Evolutionary conservation across 208 protist genomes (phyloP).

Genomic region (Naegleria gruberi): DNA sequence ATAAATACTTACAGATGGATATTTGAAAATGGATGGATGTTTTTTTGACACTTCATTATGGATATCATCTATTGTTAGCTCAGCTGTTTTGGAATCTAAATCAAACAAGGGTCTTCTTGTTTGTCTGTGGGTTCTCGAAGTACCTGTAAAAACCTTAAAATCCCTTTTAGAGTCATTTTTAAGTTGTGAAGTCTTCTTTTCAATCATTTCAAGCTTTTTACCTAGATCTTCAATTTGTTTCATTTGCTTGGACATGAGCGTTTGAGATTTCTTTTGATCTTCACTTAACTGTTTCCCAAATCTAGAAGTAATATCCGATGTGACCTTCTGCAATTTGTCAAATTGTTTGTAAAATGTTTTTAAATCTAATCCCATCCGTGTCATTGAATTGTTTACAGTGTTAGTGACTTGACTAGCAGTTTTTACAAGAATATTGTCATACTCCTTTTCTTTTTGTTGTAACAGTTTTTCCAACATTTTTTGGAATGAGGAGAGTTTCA

Average conservation of each 20-base stretch:
- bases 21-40: neutral
- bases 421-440: neutral
- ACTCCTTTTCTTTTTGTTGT: neutral
- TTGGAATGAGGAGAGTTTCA: neutral
- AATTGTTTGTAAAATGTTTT: neutral
- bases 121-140: neutral
- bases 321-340: neutral
- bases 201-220: neutral
- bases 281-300: neutral
- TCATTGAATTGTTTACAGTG: neutral
- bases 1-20: neutral
- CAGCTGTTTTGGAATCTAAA: neutral
- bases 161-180: neutral
- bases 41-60: neutral
- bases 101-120: neutral
- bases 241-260: neutral
- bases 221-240: neutral
- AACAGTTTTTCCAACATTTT: neutral
- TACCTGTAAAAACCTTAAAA: neutral
- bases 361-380: neutral
- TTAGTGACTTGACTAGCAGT: neutral
- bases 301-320: neutral
- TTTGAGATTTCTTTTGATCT: neutral
- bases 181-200: neutral
- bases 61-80: neutral